Percentiles rank a stretch among this genome's conserved stretches.
phyloP scores from a whole-genome alignment of 257 asterid genomes.

The Apocynum venetum region DNA sequence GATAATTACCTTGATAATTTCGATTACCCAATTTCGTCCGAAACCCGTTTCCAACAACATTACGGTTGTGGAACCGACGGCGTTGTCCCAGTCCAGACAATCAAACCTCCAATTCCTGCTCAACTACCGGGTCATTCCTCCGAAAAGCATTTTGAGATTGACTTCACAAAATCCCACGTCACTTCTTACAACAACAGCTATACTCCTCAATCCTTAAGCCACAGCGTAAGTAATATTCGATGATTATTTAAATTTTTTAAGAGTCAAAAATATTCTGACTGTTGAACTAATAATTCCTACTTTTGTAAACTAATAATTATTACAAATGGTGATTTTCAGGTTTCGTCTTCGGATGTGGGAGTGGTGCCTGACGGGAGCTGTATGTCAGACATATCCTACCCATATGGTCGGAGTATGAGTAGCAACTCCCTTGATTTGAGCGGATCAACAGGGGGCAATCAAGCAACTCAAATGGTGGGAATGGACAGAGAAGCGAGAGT shows the following conservation, averaged over 20 bases:
- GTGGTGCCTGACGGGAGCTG: slow-evolving; percentile 77
- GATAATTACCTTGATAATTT: slow-evolving; percentile 53
- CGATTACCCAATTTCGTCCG: slow-evolving; percentile 43
- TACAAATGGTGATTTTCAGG: slow-evolving; percentile 34
- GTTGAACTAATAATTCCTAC: no score
- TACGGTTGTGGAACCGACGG: slow-evolving; percentile 44
- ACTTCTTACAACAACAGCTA: slow-evolving; percentile 48
- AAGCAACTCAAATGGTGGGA: slow-evolving; percentile 38
- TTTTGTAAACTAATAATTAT: no score
- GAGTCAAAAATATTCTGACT: neutral
- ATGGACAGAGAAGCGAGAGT: slow-evolving; percentile 14
- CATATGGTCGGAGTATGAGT: slow-evolving; percentile 26
- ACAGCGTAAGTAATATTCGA: slow-evolving; percentile 50
- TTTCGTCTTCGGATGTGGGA: slow-evolving; percentile 81
- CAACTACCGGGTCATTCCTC: slow-evolving; percentile 25
- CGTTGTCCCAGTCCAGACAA: slow-evolving; percentile 67
- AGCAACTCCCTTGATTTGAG: slow-evolving; percentile 23
- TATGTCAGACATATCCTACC: slow-evolving; percentile 54
- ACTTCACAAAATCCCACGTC: slow-evolving; percentile 55
- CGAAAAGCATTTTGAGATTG: slow-evolving; percentile 56
- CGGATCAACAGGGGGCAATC: slow-evolving; percentile 24
- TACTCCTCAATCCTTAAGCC: slow-evolving; percentile 54
- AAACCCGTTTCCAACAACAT: slow-evolving; percentile 23
- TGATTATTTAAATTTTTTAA: neutral
- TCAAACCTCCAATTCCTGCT: slow-evolving; percentile 31